A percentile compares a stretch with the other conserved stretches of the same genome.
These are phyloP conservation scores for Graphilbum fragrans DNA, from an alignment of 2,329 filamentous ascomycete genomes.

Conservation along the genomic window DNA sequence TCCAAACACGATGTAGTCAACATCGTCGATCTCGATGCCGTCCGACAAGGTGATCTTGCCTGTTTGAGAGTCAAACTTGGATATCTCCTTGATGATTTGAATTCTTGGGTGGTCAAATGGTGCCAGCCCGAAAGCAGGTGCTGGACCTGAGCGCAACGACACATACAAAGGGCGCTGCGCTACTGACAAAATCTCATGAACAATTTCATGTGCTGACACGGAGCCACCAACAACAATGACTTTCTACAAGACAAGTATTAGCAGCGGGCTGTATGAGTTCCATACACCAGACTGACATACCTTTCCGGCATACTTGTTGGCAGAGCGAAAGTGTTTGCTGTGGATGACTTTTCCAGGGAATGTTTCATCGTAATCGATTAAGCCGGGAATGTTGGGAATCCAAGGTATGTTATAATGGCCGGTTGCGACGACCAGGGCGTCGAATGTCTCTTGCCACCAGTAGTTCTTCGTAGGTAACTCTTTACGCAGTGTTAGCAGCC, in stretches of 20 bases:
- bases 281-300: too few species aligned
- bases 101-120: conserved; percentile 28
- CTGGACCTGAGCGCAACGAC: conserved; percentile 16
- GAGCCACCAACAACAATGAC: conserved; percentile 52
- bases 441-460: conserved; percentile 51
- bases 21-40: conserved; percentile 34
- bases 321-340: conserved; percentile 37
- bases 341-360: conserved; percentile 39
- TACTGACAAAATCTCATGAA: conserved; percentile 28
- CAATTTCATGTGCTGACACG: conserved; percentile 54
- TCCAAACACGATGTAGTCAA: conserved; percentile 54
- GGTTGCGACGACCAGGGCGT: conserved; percentile 53
- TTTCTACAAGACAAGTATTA: too few species aligned
- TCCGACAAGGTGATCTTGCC: conserved; percentile 43
- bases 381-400: conserved; percentile 29
- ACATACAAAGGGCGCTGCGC: conserved; percentile 12
- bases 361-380: conserved; percentile 27
- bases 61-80: conserved; percentile 21
- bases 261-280: too few species aligned
- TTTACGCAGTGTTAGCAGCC: conserved; percentile 37
- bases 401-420: conserved; percentile 57
- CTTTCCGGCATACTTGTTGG: conserved; percentile 33
- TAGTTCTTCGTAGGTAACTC: conserved; percentile 24
- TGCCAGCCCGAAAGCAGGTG: conserved; percentile 16
- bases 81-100: conserved; percentile 7